phyloP scores from a whole-genome alignment of 768 basidiomycete species.

The Collybia mongolica region DNA sequence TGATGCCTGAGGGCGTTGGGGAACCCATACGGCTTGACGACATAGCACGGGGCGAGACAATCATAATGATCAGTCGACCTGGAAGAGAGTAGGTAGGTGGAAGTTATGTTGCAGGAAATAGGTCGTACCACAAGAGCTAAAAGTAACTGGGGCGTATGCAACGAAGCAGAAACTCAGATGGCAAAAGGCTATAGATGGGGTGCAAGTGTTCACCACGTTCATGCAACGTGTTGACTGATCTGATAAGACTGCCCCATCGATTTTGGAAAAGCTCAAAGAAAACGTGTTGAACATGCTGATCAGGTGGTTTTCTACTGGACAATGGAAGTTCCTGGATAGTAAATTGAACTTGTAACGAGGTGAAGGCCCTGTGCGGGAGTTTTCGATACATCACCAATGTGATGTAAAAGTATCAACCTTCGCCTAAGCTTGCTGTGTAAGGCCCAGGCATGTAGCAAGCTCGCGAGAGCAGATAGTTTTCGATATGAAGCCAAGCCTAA shows the following conservation, averaged over 20 bases:
- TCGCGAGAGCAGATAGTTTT: too few relatives aligned
- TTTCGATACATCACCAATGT: too few relatives aligned
- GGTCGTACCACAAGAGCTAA: too few relatives aligned
- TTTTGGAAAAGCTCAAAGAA: not conserved
- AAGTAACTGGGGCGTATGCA: not conserved
- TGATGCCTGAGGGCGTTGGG: constrained; percentile 22
- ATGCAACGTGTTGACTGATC: constrained; percentile 3
- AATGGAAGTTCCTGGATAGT: too few relatives aligned
- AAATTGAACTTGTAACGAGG: too few relatives aligned
- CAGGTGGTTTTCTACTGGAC: not conserved
- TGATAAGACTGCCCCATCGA: not conserved
- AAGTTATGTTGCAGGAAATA: not conserved
- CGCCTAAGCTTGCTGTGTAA: too few relatives aligned
- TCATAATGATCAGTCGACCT: constrained; percentile 1
- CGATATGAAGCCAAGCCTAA: too few relatives aligned
- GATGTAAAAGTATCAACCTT: too few relatives aligned
- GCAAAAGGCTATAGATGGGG: not conserved
- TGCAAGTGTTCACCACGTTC: not conserved
- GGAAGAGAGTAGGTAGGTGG: not conserved
- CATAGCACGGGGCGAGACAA: not conserved
- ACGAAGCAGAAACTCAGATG: not conserved
- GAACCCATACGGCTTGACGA: constrained; percentile 19
- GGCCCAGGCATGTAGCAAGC: too few relatives aligned
- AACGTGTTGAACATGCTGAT: not conserved
- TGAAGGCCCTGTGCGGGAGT: too few relatives aligned